Percentiles rank a stretch among this genome's conserved stretches.
Evolutionary conservation across 306 rosid species (phyloP).

Genomic region (Pyrus pyrifolia): DNA sequence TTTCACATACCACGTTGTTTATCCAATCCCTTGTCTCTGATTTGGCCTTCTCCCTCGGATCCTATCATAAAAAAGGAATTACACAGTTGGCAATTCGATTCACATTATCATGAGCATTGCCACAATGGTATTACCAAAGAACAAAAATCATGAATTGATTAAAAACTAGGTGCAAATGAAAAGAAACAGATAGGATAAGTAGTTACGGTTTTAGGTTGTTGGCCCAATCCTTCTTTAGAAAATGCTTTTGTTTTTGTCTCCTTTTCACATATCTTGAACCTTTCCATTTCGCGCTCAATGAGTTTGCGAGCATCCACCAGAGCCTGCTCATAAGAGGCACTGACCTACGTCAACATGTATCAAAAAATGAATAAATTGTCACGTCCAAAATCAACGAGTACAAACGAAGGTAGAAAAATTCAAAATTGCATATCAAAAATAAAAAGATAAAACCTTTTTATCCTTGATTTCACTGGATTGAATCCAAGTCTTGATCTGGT

Average conservation of each 20-base stretch:
- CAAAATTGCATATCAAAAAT: not conserved
- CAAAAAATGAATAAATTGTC: conserved; percentile 25
- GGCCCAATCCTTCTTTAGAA: conserved; percentile 96
- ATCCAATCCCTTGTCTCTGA: conserved; percentile 98
- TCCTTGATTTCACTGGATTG: conserved; percentile 98
- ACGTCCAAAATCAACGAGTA: conserved; percentile 14
- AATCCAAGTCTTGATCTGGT: conserved; percentile 95
- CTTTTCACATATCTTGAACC: conserved; percentile 93
- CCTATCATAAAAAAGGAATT: conserved; percentile 40
- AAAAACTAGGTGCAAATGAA: not conserved
- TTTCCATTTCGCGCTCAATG: conserved; percentile 97
- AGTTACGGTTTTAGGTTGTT: conserved; percentile 94
- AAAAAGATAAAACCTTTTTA: conserved; percentile 57
- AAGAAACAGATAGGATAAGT: not conserved
- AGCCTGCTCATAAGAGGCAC: conserved; percentile 98
- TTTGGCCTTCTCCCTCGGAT: conserved; percentile 95
- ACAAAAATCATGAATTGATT: not conserved
- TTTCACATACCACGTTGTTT: conserved; percentile 78
- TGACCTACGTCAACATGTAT: conserved; percentile 57
- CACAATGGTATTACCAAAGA: not conserved
- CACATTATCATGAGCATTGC: not conserved
- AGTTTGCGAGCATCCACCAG: conserved; percentile 92
- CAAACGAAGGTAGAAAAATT: not conserved
- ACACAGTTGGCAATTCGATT: not conserved
- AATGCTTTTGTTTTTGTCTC: conserved; percentile 97